Percentiles rank a stretch among this genome's conserved stretches.
Evolutionary conservation across 495 filamentous ascomycete species (phyloP).

Genomic region (Penicillium turbatum): DNA sequence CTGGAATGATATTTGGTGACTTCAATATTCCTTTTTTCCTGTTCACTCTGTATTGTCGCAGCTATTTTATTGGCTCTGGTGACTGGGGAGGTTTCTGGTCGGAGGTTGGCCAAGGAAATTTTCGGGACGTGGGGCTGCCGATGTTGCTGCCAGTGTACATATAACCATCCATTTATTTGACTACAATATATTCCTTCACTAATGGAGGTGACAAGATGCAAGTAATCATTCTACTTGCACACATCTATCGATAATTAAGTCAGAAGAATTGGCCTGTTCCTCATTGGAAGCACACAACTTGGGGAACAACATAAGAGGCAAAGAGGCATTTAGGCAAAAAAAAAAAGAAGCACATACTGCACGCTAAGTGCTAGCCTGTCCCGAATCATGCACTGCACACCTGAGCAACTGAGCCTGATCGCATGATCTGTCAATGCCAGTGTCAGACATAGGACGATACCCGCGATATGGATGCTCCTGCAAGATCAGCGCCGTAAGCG

Average conservation of each 20-base stretch:
- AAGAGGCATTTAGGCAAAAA: too few species aligned
- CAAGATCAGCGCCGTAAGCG: background rate
- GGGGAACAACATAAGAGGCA: too few species aligned
- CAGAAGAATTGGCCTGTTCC: too few species aligned
- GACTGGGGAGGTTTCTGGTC: background rate
- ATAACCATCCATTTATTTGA: too few species aligned
- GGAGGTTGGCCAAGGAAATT: background rate
- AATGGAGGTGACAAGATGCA: too few species aligned
- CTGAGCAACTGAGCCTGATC: background rate
- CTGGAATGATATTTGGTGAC: background rate
- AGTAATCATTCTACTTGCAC: too few species aligned
- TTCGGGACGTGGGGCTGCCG: conserved; percentile 1
- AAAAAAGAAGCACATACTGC: too few species aligned
- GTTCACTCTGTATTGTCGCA: background rate
- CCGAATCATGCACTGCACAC: background rate
- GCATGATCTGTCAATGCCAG: background rate
- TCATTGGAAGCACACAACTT: too few species aligned
- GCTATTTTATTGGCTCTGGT: background rate
- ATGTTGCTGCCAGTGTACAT: background rate
- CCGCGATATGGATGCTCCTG: too few species aligned
- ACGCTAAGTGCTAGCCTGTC: background rate
- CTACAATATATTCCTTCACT: too few species aligned
- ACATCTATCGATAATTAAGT: too few species aligned
- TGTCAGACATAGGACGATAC: background rate
- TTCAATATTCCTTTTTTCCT: background rate